phyloP scores from a whole-genome alignment of 139 green algal species.

The Pseudopediastrum boryanum region DNA sequence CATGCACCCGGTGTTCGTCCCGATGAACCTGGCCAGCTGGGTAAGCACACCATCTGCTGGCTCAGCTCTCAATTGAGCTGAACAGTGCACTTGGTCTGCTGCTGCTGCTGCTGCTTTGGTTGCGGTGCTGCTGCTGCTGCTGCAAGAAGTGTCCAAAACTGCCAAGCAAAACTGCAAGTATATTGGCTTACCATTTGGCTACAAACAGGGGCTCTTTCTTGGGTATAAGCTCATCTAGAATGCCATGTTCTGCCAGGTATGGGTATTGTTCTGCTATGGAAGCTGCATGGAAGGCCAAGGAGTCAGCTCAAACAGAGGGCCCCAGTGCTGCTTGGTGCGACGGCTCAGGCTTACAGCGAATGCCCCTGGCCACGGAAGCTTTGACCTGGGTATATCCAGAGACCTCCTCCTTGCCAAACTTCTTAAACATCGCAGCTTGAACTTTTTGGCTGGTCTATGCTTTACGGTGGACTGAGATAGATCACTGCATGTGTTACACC shows the following conservation, averaged over 20 bases:
- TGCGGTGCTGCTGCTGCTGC: neutral
- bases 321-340: neutral
- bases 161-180: neutral
- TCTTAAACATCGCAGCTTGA: constrained; percentile 63
- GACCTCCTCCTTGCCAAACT: constrained; percentile 70
- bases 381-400: constrained; percentile 82
- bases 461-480: neutral
- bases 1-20: no score
- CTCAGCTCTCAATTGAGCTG: no score
- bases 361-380: constrained; percentile 83
- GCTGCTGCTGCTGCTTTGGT: neutral
- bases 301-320: neutral
- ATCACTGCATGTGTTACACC: neutral
- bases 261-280: constrained; percentile 90
- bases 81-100: no score
- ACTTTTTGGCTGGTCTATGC: neutral
- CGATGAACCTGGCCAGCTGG: no score
- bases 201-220: constrained; percentile 93
- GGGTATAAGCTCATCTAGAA: constrained; percentile 91
- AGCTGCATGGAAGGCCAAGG: constrained; percentile 53
- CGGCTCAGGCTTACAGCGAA: constrained; percentile 65
- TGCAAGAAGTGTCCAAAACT: neutral
- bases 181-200: constrained; percentile 92
- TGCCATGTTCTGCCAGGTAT: constrained; percentile 75
- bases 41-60: no score